phyloP scores from a whole-genome alignment of 179 eudicot genomes.

The Vitellaria paradoxa region DNA sequence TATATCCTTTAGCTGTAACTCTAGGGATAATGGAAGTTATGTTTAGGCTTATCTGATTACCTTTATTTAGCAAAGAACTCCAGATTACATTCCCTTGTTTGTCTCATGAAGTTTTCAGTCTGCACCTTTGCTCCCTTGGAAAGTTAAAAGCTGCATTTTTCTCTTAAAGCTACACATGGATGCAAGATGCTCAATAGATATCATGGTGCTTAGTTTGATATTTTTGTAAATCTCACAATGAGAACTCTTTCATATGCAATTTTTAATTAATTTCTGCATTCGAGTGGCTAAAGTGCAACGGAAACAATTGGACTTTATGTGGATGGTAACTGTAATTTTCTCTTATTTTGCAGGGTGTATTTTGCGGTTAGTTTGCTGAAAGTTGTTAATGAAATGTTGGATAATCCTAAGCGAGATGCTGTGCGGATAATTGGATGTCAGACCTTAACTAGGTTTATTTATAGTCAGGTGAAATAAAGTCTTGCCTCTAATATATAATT shows the following conservation, averaged over 20 bases:
- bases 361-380: constrained; percentile 76
- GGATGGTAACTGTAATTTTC: neutral
- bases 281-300: neutral
- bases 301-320: neutral
- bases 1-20: neutral
- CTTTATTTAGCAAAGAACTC: neutral
- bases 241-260: neutral
- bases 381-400: constrained; percentile 69
- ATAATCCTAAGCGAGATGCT: constrained; percentile 53
- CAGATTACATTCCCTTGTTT: neutral
- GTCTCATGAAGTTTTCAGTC: neutral
- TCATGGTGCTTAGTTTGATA: neutral
- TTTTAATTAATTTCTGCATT: neutral
- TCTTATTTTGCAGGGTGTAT: constrained; percentile 58
- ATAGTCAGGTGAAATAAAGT: constrained; percentile 14
- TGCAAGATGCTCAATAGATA: neutral
- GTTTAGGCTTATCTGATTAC: neutral
- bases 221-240: neutral
- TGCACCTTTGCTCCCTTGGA: neutral
- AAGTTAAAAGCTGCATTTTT: neutral
- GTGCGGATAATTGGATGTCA: constrained; percentile 73
- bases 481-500: neutral
- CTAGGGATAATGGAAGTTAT: neutral
- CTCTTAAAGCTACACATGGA: neutral
- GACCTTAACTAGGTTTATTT: constrained; percentile 26